Percentiles rank a stretch among this genome's conserved stretches.
Conservation (phyloP, 441 rosid genomes). For the Bocquillonia castaneifolia region DNA sequence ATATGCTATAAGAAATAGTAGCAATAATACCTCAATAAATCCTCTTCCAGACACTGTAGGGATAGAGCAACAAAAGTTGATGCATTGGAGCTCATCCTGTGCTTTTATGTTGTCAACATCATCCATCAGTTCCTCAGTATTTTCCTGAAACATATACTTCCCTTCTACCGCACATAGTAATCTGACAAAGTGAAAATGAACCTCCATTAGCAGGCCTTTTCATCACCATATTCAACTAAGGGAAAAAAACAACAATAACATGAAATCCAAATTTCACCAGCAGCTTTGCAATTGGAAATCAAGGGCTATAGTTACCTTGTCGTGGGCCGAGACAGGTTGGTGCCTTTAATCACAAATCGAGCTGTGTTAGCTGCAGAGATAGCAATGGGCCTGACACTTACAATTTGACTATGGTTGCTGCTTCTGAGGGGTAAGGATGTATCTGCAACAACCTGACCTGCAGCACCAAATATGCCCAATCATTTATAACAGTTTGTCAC, state of each 20-base stretch:
- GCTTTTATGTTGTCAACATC: constrained; percentile 35
- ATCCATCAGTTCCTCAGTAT: constrained; percentile 36
- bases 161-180: constrained; percentile 88
- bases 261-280: constrained; percentile 10
- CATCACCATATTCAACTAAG: constrained; percentile 10
- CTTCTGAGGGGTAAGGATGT: constrained; percentile 57
- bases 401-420: constrained; percentile 47
- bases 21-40: constrained; percentile 71
- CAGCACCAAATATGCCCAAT: constrained; percentile 23
- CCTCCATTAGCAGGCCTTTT: constrained; percentile 9
- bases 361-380: constrained; percentile 51
- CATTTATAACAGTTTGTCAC: background rate
- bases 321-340: constrained; percentile 56
- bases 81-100: constrained; percentile 53
- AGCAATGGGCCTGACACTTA: constrained; percentile 74
- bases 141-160: constrained; percentile 61
- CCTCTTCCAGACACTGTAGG: constrained; percentile 71
- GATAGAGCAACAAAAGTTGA: constrained; percentile 60
- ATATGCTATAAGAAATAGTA: constrained; percentile 9
- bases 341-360: constrained; percentile 69
- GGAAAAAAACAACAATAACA: background rate
- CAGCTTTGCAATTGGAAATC: constrained; percentile 4
- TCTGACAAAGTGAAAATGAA: constrained; percentile 37
- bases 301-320: constrained; percentile 47
- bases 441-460: constrained; percentile 82